A percentile compares a stretch with the other conserved stretches of the same genome.
Conservation (phyloP, 202 grass and related monocot species). For the Bolboschoenoplectus hybrid region DNA sequence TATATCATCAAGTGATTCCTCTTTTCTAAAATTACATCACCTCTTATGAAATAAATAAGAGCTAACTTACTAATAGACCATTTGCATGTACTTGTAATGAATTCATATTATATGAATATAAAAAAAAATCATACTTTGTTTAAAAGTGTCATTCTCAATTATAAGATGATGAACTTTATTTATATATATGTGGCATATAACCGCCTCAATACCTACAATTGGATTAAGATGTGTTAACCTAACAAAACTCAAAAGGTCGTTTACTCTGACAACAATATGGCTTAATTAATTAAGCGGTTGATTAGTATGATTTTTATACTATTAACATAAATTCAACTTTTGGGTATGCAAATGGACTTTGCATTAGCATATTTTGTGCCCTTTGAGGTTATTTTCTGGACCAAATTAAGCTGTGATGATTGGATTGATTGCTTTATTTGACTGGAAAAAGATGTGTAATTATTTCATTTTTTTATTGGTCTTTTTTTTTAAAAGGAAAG, state of each 20-base stretch:
- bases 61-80: background rate
- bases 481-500: background rate
- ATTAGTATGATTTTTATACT: background rate
- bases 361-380: background rate
- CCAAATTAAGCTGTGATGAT: background rate
- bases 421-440: background rate
- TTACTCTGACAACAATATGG: background rate
- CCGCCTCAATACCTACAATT: background rate
- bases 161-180: background rate
- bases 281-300: background rate
- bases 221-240: background rate
- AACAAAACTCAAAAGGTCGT: background rate
- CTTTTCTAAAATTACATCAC: too few relatives aligned
- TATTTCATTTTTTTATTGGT: background rate
- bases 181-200: background rate
- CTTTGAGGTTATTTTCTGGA: background rate
- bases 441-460: background rate
- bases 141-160: background rate
- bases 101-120: background rate
- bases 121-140: background rate
- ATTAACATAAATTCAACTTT: too few relatives aligned
- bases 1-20: too few relatives aligned
- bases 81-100: background rate
- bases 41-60: too few relatives aligned
- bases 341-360: background rate